Evolutionary conservation across 495 filamentous ascomycete genomes (phyloP).

Genomic region (Chlorociboria aeruginascens): DNA sequence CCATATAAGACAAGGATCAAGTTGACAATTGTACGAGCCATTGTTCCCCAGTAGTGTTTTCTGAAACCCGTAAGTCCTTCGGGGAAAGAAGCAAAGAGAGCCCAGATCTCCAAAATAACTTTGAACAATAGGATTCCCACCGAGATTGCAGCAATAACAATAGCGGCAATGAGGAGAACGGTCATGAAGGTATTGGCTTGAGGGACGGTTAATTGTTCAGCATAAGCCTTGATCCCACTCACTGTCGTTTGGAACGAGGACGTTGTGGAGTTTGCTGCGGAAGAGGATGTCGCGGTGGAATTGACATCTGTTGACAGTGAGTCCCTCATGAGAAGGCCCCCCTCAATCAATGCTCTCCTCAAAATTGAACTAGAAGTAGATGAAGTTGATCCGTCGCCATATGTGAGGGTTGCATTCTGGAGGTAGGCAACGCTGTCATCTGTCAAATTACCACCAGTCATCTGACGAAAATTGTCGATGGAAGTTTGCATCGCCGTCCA

Average conservation of each 20-base stretch:
- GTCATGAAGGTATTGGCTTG: conserved; percentile 95
- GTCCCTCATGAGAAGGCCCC: conserved; percentile 40
- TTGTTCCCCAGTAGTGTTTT: conserved; percentile 87
- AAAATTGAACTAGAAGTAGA: conserved; percentile 14
- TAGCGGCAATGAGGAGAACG: conserved; percentile 75
- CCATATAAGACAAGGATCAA: conserved; percentile 88
- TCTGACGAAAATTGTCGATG: conserved; percentile 73
- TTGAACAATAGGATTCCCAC: conserved; percentile 86
- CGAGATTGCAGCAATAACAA: conserved; percentile 71
- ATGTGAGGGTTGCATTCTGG: conserved; percentile 58
- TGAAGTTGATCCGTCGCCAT: conserved; percentile 34
- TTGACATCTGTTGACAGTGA: conserved; percentile 11
- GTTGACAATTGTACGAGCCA: conserved; percentile 79
- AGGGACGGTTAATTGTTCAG: conserved; percentile 69
- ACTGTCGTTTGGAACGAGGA: conserved; percentile 15
- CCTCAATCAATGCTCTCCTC: conserved; percentile 42
- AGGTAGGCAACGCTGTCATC: conserved; percentile 65
- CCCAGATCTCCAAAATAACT: conserved; percentile 85
- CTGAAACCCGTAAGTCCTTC: conserved; percentile 72
- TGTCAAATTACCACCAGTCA: conserved; percentile 81
- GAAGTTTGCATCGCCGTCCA: conserved; percentile 69
- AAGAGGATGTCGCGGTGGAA: conserved; percentile 23
- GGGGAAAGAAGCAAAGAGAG: conserved; percentile 79
- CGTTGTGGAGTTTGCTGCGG: conserved; percentile 20
- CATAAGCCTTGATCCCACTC: conserved; percentile 58